phyloP scores from a whole-genome alignment of 179 eudicot genomes.

The Drosera spatulata region DNA sequence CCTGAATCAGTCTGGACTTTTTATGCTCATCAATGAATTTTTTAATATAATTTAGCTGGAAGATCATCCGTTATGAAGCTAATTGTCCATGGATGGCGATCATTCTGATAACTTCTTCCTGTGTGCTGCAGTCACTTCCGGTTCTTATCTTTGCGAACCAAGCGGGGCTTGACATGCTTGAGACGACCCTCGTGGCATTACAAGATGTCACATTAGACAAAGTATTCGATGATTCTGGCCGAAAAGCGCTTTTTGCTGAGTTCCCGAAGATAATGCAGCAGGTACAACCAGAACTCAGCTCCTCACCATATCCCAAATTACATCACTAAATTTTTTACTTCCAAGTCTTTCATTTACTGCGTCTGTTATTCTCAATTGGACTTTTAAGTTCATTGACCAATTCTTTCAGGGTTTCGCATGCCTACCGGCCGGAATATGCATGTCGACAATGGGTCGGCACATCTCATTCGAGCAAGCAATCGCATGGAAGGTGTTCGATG shows the following conservation, averaged over 20 bases:
- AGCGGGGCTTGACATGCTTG: too few species aligned
- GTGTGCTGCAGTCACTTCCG: conserved; percentile 31
- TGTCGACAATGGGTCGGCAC: conserved; percentile 34
- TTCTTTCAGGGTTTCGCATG: conserved; percentile 31
- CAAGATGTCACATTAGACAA: too few species aligned
- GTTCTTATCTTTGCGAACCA: conserved; percentile 2
- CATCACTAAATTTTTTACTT: too few species aligned
- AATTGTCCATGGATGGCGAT: too few species aligned
- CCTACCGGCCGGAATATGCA: conserved; percentile 32
- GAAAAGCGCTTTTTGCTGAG: conserved; percentile 20
- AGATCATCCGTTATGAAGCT: too few species aligned
- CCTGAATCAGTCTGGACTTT: too few species aligned
- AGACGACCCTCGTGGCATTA: too few species aligned
- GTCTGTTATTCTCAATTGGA: too few species aligned
- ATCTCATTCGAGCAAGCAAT: conserved; percentile 32
- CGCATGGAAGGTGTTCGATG: conserved; percentile 39
- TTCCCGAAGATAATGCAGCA: conserved; percentile 40
- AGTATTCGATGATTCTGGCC: too few species aligned
- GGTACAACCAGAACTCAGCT: conserved; percentile 10
- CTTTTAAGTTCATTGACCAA: not conserved
- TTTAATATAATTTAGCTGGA: too few species aligned
- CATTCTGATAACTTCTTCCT: not conserved
- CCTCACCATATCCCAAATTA: not conserved
- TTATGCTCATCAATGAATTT: too few species aligned
- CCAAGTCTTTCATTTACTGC: too few species aligned